These are phyloP conservation scores for Epicoccum nigrum DNA, from an alignment of 2,329 filamentous ascomycete genomes.

Conservation along the genomic window DNA sequence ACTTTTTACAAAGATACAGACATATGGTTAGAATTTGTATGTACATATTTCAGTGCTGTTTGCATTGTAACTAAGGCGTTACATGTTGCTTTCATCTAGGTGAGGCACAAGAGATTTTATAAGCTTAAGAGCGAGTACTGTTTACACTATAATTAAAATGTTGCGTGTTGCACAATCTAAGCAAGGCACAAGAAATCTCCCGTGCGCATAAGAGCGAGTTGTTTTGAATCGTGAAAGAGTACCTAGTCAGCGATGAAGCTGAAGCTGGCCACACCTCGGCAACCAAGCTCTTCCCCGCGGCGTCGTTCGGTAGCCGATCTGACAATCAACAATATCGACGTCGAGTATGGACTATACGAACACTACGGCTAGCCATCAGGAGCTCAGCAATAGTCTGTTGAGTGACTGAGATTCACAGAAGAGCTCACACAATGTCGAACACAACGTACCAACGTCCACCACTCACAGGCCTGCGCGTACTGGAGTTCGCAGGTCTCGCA, in stretches of 20 bases:
- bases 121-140: too few species aligned
- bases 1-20: too few species aligned
- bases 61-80: too few species aligned
- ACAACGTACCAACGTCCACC: constrained; percentile 51
- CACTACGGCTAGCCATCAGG: not conserved
- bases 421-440: constrained; percentile 29
- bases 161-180: not conserved
- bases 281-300: constrained; percentile 36
- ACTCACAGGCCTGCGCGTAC: constrained; percentile 63
- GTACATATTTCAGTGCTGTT: too few species aligned
- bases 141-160: too few species aligned
- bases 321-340: constrained; percentile 36
- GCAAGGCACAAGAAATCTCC: too few species aligned
- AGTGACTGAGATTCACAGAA: not conserved
- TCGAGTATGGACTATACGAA: constrained; percentile 28
- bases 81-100: too few species aligned
- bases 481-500: constrained; percentile 69
- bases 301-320: constrained; percentile 37
- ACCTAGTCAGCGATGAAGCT: not conserved
- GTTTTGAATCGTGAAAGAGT: too few species aligned
- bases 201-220: too few species aligned
- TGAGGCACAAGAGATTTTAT: too few species aligned
- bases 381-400: not conserved
- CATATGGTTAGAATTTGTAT: too few species aligned
- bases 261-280: constrained; percentile 35